These are phyloP conservation scores for Podospora didyma DNA, from an alignment of 495 filamentous ascomycete genomes.

Conservation along the genomic window DNA sequence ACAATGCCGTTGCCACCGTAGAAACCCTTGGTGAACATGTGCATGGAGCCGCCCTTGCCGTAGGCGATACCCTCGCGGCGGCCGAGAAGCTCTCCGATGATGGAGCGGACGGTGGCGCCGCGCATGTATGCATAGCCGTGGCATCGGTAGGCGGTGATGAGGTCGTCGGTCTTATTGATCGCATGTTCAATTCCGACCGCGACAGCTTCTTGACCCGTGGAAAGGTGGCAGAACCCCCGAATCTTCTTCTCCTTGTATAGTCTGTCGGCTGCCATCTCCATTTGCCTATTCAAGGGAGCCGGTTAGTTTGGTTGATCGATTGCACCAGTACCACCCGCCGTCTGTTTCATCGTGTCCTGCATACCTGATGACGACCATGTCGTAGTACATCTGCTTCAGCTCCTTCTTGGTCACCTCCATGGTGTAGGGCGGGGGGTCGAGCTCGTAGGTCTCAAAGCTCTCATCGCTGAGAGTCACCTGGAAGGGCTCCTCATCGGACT, in stretches of 20 bases:
- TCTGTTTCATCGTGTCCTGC: background rate
- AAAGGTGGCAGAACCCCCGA: constrained; percentile 98
- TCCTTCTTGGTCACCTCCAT: constrained; percentile 92
- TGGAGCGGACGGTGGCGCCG: constrained; percentile 82
- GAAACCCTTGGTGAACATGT: constrained; percentile 99
- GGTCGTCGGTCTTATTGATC: constrained; percentile 81
- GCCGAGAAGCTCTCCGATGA: constrained; percentile 95
- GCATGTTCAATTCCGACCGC: constrained; percentile 96
- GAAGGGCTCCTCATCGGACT: constrained; percentile 95
- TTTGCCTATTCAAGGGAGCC: constrained; percentile 60
- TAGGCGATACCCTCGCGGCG: constrained; percentile 94
- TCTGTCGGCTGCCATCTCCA: constrained; percentile 98
- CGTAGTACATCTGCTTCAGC: constrained; percentile 96
- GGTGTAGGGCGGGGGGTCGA: constrained; percentile 90
- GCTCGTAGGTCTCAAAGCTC: constrained; percentile 99
- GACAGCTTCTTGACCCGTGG: constrained; percentile 95
- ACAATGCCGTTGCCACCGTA: constrained; percentile 99
- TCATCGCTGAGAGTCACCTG: constrained; percentile 88
- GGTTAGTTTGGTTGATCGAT: background rate
- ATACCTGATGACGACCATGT: constrained; percentile 93
- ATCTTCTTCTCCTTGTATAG: constrained; percentile 99
- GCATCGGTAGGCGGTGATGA: constrained; percentile 98
- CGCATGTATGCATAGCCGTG: constrained; percentile 98
- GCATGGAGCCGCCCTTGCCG: constrained; percentile 98
- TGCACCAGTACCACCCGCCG: background rate